Conservation (phyloP, 164 flowering plant genomes). For the Dillenia suffruticosa region DNA sequence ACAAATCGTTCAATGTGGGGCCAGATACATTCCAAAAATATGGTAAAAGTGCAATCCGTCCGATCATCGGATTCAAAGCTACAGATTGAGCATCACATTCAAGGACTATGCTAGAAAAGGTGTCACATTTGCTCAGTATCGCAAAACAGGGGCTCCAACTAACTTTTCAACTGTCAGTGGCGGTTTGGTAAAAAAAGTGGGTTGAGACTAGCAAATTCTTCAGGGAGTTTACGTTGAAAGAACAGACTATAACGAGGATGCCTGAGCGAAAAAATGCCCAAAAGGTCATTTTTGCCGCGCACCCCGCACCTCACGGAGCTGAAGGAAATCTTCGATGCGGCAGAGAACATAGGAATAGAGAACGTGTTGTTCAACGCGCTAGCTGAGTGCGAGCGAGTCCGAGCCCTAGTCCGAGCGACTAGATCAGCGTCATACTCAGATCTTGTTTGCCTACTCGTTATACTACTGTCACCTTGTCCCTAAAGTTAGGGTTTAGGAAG, state of each 20-base stretch:
- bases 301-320: constrained; percentile 26
- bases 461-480: constrained; percentile 95
- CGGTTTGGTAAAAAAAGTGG: constrained; percentile 28
- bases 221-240: constrained; percentile 51
- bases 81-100: constrained; percentile 48
- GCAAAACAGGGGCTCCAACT: constrained; percentile 11
- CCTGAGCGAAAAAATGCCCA: constrained; percentile 88
- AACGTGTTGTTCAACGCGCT: constrained; percentile 37
- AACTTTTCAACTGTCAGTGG: constrained; percentile 9
- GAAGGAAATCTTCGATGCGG: constrained; percentile 47
- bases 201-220: too few relatives aligned
- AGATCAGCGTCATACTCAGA: constrained; percentile 77
- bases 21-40: constrained; percentile 62
- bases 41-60: constrained; percentile 40
- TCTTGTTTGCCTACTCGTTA: constrained; percentile 73
- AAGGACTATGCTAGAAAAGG: constrained; percentile 38
- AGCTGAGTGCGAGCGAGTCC: constrained; percentile 74
- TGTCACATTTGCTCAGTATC: constrained; percentile 41
- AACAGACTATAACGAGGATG: constrained; percentile 64
- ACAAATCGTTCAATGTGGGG: constrained; percentile 62
- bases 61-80: constrained; percentile 45
- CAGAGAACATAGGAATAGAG: constrained; percentile 44
- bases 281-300: constrained; percentile 79
- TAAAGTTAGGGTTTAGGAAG: constrained; percentile 70
- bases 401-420: constrained; percentile 66